phyloP scores from a whole-genome alignment of 2,329 filamentous ascomycete species.

The Aspergillus viridinutans region DNA sequence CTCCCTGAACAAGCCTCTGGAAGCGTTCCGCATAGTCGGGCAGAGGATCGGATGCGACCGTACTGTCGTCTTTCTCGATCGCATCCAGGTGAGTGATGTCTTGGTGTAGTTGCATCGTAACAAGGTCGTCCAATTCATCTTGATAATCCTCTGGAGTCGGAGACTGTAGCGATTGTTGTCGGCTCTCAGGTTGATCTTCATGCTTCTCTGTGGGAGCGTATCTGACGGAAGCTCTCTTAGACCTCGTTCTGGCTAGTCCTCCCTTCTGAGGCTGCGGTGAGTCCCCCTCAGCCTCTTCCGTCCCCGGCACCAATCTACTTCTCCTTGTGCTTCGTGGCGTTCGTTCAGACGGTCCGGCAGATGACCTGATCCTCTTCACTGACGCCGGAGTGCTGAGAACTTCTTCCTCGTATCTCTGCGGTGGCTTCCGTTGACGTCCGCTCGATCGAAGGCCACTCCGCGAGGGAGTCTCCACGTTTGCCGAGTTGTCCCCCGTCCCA shows the following conservation, averaged over 20 bases:
- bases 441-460: constrained; percentile 29
- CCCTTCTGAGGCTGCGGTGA: constrained; percentile 15
- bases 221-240: constrained; percentile 23
- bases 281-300: constrained; percentile 19
- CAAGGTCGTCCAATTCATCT: constrained; percentile 33
- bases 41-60: constrained; percentile 19
- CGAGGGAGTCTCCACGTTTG: constrained; percentile 18
- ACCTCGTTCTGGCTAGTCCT: constrained; percentile 24
- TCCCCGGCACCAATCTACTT: constrained; percentile 11
- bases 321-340: constrained; percentile 21
- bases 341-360: constrained; percentile 18
- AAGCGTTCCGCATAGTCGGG: constrained; percentile 34
- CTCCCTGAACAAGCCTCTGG: constrained; percentile 25
- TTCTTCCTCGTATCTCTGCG: constrained; percentile 29
- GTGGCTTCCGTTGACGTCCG: constrained; percentile 32
- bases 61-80: constrained; percentile 16
- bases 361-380: constrained; percentile 15
- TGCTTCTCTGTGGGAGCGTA: constrained; percentile 12
- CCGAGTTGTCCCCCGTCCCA: constrained; percentile 5
- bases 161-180: constrained; percentile 9
- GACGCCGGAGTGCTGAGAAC: constrained; percentile 17
- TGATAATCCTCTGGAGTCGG: constrained; percentile 26
- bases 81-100: constrained; percentile 23
- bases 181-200: constrained; percentile 9
- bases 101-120: constrained; percentile 36